phyloP scores from a whole-genome alignment of 768 basidiomycete species.

The Leccinum pellstonianum region DNA sequence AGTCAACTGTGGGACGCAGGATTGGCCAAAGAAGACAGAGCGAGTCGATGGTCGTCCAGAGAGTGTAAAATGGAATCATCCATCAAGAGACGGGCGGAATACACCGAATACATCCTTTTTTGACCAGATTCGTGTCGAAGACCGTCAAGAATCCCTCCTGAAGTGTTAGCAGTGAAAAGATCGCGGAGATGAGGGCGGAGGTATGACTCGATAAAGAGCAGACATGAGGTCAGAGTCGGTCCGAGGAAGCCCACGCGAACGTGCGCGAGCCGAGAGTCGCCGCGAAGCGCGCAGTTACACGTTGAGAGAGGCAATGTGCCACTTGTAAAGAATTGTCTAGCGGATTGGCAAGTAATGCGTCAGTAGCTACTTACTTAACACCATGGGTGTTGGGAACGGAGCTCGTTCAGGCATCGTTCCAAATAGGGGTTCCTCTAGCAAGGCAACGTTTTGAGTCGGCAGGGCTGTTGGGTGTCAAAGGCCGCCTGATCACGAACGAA shows the following conservation, averaged over 20 bases:
- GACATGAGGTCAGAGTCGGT: background rate
- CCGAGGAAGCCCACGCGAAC: background rate
- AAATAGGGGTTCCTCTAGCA: background rate
- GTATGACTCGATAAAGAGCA: background rate
- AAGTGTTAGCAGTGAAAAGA: background rate
- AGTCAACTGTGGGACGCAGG: background rate
- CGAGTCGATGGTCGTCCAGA: background rate
- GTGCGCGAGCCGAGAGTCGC: constrained; percentile 3
- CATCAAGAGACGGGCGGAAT: background rate
- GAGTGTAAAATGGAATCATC: background rate
- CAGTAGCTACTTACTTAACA: background rate
- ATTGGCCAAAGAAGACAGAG: background rate
- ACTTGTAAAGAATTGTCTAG: background rate
- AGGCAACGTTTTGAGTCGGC: background rate
- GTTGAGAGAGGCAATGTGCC: background rate
- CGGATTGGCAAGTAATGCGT: background rate
- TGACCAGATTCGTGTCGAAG: no score
- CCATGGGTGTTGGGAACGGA: background rate
- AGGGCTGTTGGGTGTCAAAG: background rate
- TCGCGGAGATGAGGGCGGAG: background rate
- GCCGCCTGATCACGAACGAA: background rate
- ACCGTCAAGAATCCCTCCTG: background rate
- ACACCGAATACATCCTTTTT: background rate
- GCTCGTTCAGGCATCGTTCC: background rate
- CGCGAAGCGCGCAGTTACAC: no score